phyloP scores from a whole-genome alignment of 192 early-diverging fungal species.

The Helicostylum pulchrum region DNA sequence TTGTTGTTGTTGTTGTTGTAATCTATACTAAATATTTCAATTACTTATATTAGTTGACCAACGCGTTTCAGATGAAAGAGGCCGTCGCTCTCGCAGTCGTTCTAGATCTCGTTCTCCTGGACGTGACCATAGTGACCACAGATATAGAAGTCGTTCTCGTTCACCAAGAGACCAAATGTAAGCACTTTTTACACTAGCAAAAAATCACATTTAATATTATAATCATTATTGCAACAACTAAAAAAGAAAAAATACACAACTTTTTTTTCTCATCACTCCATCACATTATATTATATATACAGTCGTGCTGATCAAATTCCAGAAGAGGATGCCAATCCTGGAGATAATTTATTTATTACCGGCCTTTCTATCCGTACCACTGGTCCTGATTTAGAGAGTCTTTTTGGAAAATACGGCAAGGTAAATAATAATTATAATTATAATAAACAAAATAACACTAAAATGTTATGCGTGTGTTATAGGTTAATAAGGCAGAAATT shows the following conservation, averaged over 20 bases:
- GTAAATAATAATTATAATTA: slow-evolving; percentile 37
- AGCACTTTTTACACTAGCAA: not conserved
- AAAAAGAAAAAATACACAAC: not conserved
- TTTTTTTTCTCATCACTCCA: too few species aligned
- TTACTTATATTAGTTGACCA: slow-evolving; percentile 7
- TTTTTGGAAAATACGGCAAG: slow-evolving; percentile 72
- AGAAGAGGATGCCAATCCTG: slow-evolving; percentile 49
- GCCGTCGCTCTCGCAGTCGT: slow-evolving; percentile 28
- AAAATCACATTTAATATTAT: not conserved
- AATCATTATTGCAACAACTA: not conserved
- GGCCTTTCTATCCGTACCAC: slow-evolving; percentile 59
- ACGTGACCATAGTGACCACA: slow-evolving; percentile 24
- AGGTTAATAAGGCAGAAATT: slow-evolving; percentile 67
- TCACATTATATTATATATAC: not conserved
- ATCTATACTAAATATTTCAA: not conserved
- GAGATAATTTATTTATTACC: slow-evolving; percentile 75
- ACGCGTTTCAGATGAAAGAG: slow-evolving; percentile 31
- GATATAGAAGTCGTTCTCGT: slow-evolving; percentile 37
- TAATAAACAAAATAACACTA: not conserved
- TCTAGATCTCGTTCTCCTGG: slow-evolving; percentile 36
- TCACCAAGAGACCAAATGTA: slow-evolving; percentile 24
- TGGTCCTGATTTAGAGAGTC: slow-evolving; percentile 62
- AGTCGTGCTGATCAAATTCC: slow-evolving; percentile 7
- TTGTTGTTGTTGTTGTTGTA: not conserved
- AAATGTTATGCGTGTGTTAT: not conserved